Percentiles rank a stretch among this genome's conserved stretches.
phyloP scores from a whole-genome alignment of 345 rosid species.

The Durio zibethinus region DNA sequence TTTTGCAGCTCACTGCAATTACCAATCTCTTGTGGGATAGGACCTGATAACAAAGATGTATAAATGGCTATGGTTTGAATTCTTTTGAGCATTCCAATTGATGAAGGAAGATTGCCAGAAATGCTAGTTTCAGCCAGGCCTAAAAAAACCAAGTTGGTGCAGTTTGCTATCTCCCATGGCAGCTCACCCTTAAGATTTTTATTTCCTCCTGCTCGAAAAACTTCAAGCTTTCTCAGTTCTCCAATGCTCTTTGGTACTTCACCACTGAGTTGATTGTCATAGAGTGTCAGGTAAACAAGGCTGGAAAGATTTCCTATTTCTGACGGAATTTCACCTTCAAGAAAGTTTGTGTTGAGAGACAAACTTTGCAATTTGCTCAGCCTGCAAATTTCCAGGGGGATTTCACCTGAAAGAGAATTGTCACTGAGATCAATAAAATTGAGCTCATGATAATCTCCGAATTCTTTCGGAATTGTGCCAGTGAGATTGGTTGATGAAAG shows the following conservation, averaged over 20 bases:
- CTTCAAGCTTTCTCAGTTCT: conserved; percentile 49
- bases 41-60: conserved; percentile 68
- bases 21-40: conserved; percentile 76
- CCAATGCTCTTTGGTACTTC: conserved; percentile 70
- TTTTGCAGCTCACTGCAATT: conserved; percentile 83
- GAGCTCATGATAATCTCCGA: conserved; percentile 60
- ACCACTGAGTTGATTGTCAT: conserved; percentile 74
- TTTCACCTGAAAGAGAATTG: conserved; percentile 68
- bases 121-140: conserved; percentile 96
- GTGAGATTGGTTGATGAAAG: conserved; percentile 75
- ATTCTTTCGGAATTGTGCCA: conserved; percentile 59
- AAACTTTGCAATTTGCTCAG: conserved; percentile 55
- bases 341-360: conserved; percentile 62
- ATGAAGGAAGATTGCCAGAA: conserved; percentile 71
- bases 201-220: conserved; percentile 85
- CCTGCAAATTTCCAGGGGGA: conserved; percentile 65
- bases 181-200: conserved; percentile 81
- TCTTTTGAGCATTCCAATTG: conserved; percentile 65
- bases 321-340: conserved; percentile 78
- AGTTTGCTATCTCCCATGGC: conserved; percentile 86
- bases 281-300: conserved; percentile 61
- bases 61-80: conserved; percentile 80
- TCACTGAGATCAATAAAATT: conserved; percentile 60
- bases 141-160: conserved; percentile 67
- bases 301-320: conserved; percentile 56